Base-by-base conservation (phyloP, 139 green algal genomes). In the Micractinium sp. region DNA sequence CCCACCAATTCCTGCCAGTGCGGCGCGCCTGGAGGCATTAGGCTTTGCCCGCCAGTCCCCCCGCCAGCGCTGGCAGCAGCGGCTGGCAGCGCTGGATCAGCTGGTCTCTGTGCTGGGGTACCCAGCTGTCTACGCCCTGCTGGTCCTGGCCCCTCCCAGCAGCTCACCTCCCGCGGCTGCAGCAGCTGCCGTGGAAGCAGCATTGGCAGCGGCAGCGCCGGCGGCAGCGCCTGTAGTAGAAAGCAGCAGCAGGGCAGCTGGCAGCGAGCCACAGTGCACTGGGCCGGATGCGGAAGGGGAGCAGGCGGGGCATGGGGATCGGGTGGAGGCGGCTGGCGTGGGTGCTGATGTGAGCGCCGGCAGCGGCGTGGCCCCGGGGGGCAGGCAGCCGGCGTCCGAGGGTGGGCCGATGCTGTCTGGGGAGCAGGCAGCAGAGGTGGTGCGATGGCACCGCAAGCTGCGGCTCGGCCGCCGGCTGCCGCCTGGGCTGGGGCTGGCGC, bases 71-170 rank as follows among this genome's bases (percentile, higher is more conserved):
- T 82, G 78, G 77, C 33, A 31, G 78, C 31, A 73, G n/a, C 78
- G 63, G 39, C 39, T 90, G 39, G 78, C 78, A 20, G 39, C 27
- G 18, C 78, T 90, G 39, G 87, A 90, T 60, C 63, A 14, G 29
- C 39, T 87, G 63, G 67, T 87, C 7, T 41, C 18, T 33, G 69
- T 13, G 71, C 33, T 89, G 33, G 85, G 85, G 36, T 74, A 74
- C 13, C 85, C 47, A 9, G 33, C 73, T n/a, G 14, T 38, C 4
- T 35, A 89, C 53, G 33, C 53, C 25, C 74, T 87, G 38, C 83
- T 87, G 33, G 5, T 69, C 27, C 66, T 87, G 1, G 39, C 63
- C 27, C 82, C 83, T 16, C 35, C 83, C 29, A 63, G 36, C 36
- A 66, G 36, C 0, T 36, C 77, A 15, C 25, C 82, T 23, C 53